A percentile compares a stretch with the other conserved stretches of the same genome.
These are phyloP conservation scores for Fulvia fulva DNA, from an alignment of 2,329 filamentous ascomycete genomes.

Conservation along the genomic window DNA sequence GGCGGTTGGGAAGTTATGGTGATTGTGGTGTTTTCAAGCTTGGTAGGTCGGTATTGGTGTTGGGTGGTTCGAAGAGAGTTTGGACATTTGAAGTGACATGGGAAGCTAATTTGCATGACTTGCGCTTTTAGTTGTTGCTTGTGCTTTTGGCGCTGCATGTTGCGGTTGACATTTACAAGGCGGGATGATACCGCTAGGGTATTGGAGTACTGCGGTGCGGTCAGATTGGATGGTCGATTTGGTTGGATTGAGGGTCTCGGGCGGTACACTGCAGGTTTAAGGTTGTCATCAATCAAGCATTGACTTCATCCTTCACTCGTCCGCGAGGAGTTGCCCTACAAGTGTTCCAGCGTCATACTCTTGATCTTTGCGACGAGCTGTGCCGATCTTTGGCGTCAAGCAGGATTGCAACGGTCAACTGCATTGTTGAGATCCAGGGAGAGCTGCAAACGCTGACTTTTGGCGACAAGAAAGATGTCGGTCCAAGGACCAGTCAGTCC, in stretches of 20 bases:
- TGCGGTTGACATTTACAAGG: constrained; percentile 17
- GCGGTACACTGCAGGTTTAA: background rate
- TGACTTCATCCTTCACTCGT: background rate
- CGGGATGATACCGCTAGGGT: background rate
- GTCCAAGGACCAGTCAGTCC: no score
- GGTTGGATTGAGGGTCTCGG: background rate
- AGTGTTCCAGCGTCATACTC: background rate
- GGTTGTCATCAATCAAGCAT: background rate
- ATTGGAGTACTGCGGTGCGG: background rate
- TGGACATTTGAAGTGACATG: background rate
- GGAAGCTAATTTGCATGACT: background rate
- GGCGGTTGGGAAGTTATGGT: constrained; percentile 57
- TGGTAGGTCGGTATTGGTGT: constrained; percentile 43
- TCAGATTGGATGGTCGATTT: background rate
- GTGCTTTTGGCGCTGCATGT: constrained; percentile 23
- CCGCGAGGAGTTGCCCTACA: background rate
- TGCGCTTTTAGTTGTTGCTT: constrained; percentile 14
- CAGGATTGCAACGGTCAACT: background rate
- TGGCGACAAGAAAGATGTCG: no score
- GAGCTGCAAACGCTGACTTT: no score
- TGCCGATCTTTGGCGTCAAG: background rate
- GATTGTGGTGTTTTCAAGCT: constrained; percentile 44
- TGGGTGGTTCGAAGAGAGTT: background rate
- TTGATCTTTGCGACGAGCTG: background rate
- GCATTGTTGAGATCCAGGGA: no score